Conservation (phyloP, 495 filamentous ascomycete species). For the Aspergillus haitiensis region DNA sequence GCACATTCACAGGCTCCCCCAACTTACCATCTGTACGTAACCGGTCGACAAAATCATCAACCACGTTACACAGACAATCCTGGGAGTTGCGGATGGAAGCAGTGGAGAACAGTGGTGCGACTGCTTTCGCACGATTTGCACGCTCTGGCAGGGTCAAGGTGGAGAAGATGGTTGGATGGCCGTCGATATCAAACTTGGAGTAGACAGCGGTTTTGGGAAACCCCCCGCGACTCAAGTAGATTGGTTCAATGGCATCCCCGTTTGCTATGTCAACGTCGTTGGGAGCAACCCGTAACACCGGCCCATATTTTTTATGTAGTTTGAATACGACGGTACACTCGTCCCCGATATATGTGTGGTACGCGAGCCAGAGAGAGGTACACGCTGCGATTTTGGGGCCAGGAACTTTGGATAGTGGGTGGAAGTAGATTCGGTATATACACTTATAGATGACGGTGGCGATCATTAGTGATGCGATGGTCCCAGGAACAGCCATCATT, state of each 20-base stretch:
- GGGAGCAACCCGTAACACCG: slow-evolving; percentile 49
- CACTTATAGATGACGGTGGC: slow-evolving; percentile 5
- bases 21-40: slow-evolving; percentile 31
- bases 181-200: slow-evolving; percentile 54
- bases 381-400: slow-evolving; percentile 39
- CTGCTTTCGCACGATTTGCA: slow-evolving; percentile 47
- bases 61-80: slow-evolving; percentile 31
- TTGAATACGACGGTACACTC: slow-evolving; percentile 37
- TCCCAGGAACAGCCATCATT: neutral
- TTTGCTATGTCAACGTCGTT: slow-evolving; percentile 50
- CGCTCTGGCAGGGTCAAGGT: slow-evolving; percentile 40
- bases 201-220: slow-evolving; percentile 50
- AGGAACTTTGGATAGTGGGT: slow-evolving; percentile 41
- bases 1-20: slow-evolving; percentile 42
- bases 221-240: slow-evolving; percentile 48
- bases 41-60: slow-evolving; percentile 39
- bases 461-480: neutral
- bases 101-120: slow-evolving; percentile 48
- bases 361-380: slow-evolving; percentile 44
- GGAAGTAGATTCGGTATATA: slow-evolving; percentile 32
- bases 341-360: slow-evolving; percentile 43
- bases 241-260: slow-evolving; percentile 41
- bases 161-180: slow-evolving; percentile 53
- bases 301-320: slow-evolving; percentile 45
- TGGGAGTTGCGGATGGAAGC: slow-evolving; percentile 37